Conservation (phyloP, 2,329 filamentous ascomycete genomes). For the Epichloe bromicola region DNA sequence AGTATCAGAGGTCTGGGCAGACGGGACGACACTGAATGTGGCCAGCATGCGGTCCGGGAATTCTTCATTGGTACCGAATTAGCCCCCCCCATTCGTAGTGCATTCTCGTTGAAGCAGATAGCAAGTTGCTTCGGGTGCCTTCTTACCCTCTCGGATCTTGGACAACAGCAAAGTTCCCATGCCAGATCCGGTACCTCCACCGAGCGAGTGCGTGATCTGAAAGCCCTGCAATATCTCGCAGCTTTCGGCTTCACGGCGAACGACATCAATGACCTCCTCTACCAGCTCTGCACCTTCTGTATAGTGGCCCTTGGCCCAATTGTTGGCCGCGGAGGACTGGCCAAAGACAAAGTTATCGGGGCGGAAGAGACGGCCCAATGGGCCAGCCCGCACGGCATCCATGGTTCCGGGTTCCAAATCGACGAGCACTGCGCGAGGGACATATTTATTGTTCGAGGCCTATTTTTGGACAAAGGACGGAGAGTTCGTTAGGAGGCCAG, state of each 20-base stretch:
- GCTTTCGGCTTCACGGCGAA: conserved; percentile 93
- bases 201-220: conserved; percentile 99
- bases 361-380: conserved; percentile 97
- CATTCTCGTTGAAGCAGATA: not conserved
- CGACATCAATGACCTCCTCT: conserved; percentile 93
- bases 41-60: conserved; percentile 99
- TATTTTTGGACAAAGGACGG: conserved; percentile 21
- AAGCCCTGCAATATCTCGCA: conserved; percentile 99
- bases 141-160: conserved; percentile 76
- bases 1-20: conserved; percentile 97
- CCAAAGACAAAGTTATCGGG: conserved; percentile 99
- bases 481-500: not conserved
- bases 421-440: conserved; percentile 96
- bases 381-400: conserved; percentile 96
- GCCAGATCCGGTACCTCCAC: conserved; percentile 98
- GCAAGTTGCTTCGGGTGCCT: not conserved
- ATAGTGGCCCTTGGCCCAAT: conserved; percentile 99
- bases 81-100: not conserved
- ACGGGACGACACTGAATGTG: conserved; percentile 96
- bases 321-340: conserved; percentile 98
- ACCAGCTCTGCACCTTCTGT: conserved; percentile 98
- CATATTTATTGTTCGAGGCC: conserved; percentile 97
- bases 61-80: conserved; percentile 33
- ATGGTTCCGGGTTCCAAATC: conserved; percentile 99
- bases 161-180: conserved; percentile 99